Conservation (phyloP, 1,284 basidiomycete genomes). For the Ceratobasidium sp. region DNA sequence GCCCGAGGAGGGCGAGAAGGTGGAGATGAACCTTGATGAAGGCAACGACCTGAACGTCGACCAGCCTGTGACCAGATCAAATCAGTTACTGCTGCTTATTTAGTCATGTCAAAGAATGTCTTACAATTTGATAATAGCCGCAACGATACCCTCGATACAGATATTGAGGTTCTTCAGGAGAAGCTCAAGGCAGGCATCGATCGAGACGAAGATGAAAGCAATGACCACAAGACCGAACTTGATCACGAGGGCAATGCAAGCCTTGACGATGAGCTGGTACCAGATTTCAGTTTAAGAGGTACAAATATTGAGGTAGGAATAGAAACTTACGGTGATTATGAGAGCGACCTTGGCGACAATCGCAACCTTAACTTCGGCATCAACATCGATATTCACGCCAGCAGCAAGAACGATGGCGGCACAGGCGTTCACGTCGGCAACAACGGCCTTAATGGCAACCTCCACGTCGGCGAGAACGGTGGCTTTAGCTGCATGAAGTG, state of each 20-base stretch:
- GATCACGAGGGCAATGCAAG: background rate
- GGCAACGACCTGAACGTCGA: no score
- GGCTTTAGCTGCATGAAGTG: background rate
- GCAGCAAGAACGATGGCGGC: background rate
- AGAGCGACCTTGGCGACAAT: background rate
- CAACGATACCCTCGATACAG: conserved; percentile 22
- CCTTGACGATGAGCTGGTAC: conserved; percentile 19
- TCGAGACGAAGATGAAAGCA: background rate
- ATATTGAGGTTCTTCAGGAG: conserved; percentile 13
- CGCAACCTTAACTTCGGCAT: background rate
- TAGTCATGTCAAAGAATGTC: background rate
- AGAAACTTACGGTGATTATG: background rate
- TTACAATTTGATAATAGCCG: conserved; percentile 7
- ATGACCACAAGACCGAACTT: conserved; percentile 29
- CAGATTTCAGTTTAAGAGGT: background rate
- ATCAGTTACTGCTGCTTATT: no score
- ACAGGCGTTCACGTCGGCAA: background rate
- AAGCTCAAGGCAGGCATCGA: conserved; percentile 14
- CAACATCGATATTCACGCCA: background rate
- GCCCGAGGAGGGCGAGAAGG: no score
- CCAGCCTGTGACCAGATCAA: no score
- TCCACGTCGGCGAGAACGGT: background rate
- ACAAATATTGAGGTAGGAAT: background rate
- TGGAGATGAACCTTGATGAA: no score
- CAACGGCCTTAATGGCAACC: background rate